A percentile compares a stretch with the other conserved stretches of the same genome.
Conservation (phyloP, 805 yeast species). For the Zygotorulaspora sp. region DNA sequence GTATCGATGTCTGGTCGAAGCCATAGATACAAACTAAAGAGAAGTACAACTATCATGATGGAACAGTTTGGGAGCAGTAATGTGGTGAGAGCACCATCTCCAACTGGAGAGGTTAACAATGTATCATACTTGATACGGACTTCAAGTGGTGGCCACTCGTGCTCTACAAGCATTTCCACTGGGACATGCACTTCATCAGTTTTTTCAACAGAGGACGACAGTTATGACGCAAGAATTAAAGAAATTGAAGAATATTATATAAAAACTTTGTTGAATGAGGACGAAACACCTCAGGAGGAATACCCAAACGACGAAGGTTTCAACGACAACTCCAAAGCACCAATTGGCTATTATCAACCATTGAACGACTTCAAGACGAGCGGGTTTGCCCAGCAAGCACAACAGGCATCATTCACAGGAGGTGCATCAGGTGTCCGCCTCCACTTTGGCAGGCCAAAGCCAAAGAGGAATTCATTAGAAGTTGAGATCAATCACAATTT, state of each 20-base stretch:
- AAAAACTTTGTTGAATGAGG: constrained; percentile 29
- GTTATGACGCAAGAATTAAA: constrained; percentile 24
- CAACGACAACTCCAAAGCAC: constrained; percentile 6
- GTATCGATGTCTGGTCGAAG: too few relatives aligned
- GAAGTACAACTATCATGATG: too few relatives aligned
- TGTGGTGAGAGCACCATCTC: background rate
- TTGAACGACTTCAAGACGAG: constrained; percentile 7
- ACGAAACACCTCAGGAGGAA: constrained; percentile 10
- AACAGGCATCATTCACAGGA: constrained; percentile 2
- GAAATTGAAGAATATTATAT: constrained; percentile 36
- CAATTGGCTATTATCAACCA: constrained; percentile 4
- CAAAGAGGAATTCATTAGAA: constrained; percentile 18
- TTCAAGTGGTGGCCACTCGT: background rate
- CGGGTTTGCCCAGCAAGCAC: background rate
- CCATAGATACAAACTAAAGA: too few relatives aligned
- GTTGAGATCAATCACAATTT: constrained; percentile 30
- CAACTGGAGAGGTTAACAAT: background rate
- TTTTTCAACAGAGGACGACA: constrained; percentile 26
- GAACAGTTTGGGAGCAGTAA: background rate
- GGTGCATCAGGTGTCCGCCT: background rate
- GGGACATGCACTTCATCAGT: constrained; percentile 26
- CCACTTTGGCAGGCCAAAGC: constrained; percentile 1
- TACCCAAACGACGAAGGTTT: constrained; percentile 3
- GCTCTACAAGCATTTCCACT: constrained; percentile 9
- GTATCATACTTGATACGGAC: background rate